Conservation (phyloP, 2,329 filamentous ascomycete species). For the Coniosporium uncinatum region DNA sequence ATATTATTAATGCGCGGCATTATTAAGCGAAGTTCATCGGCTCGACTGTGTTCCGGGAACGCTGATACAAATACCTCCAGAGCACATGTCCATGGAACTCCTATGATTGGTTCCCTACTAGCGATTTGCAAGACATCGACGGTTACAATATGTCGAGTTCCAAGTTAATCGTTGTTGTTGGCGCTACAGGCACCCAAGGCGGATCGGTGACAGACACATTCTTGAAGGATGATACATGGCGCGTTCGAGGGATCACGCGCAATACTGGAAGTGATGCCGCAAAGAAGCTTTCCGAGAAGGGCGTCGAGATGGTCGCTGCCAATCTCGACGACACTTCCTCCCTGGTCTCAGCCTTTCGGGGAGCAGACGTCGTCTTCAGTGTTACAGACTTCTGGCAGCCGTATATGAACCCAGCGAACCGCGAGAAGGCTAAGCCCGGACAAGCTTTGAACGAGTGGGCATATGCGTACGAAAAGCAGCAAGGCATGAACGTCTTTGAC, state of each 20-base stretch:
- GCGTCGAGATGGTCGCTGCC: constrained; percentile 28
- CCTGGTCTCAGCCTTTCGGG: constrained; percentile 25
- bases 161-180: background rate
- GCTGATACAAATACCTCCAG: too few relatives aligned
- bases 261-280: constrained; percentile 13
- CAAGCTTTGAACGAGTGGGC: constrained; percentile 12
- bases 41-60: too few relatives aligned
- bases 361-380: constrained; percentile 29
- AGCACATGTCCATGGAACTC: too few relatives aligned
- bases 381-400: constrained; percentile 25
- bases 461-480: constrained; percentile 16
- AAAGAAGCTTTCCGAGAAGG: constrained; percentile 13
- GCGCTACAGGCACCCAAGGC: constrained; percentile 9
- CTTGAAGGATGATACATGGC: constrained; percentile 13
- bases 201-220: constrained; percentile 12
- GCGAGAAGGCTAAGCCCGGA: constrained; percentile 10
- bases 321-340: constrained; percentile 23
- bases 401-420: constrained; percentile 10
- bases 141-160: too few relatives aligned
- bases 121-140: too few relatives aligned
- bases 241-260: constrained; percentile 16
- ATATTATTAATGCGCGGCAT: too few relatives aligned
- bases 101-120: too few relatives aligned
- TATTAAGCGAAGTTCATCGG: too few relatives aligned
- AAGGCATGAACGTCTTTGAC: constrained; percentile 20